These are phyloP conservation scores for Saururus chinensis DNA, from an alignment of 164 flowering plant species.

Conservation along the genomic window DNA sequence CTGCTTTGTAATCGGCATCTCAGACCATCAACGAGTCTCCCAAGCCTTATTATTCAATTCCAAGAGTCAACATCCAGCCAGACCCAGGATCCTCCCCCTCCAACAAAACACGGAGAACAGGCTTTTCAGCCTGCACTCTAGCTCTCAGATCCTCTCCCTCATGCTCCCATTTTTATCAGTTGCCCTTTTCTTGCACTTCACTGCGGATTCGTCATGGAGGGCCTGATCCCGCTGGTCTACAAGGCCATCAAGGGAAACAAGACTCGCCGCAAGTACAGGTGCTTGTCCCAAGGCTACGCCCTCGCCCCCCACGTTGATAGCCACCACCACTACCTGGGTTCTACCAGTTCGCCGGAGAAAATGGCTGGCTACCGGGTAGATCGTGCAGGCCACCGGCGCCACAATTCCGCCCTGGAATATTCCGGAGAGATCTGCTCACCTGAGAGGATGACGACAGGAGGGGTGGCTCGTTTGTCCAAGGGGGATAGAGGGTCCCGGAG, in stretches of 20 bases:
- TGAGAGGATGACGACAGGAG: neutral
- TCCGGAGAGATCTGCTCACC: neutral
- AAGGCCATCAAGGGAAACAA: conserved; percentile 9
- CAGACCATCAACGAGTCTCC: no score
- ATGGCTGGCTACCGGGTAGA: conserved; percentile 1
- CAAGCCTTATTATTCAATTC: no score
- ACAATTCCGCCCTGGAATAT: conserved; percentile 1
- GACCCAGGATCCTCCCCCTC: neutral
- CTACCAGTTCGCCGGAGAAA: neutral
- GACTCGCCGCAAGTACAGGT: conserved; percentile 6
- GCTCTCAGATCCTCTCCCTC: neutral
- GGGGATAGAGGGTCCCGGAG: conserved; percentile 1
- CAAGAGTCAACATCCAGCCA: no score
- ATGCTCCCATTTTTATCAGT: neutral
- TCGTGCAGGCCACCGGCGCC: neutral
- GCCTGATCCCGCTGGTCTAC: conserved; percentile 10
- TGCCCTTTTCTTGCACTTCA: neutral
- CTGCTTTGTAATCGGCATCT: no score
- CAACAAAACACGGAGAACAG: no score
- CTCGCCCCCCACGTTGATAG: neutral
- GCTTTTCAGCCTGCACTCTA: neutral
- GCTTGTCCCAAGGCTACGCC: conserved; percentile 4
- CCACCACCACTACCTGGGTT: neutral
- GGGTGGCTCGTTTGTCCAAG: conserved; percentile 1
- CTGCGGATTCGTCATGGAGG: conserved; percentile 6